phyloP scores from a whole-genome alignment of 345 rosid species.

The Syzygium jambos region DNA sequence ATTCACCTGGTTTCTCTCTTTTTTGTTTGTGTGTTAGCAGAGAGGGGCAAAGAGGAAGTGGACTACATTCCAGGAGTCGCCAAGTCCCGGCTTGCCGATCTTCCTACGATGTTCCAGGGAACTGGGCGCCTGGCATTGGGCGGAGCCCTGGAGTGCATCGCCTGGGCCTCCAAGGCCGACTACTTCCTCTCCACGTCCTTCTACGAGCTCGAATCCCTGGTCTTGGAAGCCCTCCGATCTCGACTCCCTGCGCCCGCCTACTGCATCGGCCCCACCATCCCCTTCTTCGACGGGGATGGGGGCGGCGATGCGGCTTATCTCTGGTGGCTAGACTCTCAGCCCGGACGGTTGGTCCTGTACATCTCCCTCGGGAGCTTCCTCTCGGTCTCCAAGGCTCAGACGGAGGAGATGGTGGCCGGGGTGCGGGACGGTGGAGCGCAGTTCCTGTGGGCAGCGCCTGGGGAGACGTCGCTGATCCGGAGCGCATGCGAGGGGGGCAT shows the following conservation, averaged over 20 bases:
- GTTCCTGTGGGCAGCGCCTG: conserved; percentile 25
- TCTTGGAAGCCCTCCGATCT: neutral
- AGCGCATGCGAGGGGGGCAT: neutral
- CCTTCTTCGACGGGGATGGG: neutral
- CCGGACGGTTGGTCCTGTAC: conserved; percentile 19
- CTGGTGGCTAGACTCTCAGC: conserved; percentile 24
- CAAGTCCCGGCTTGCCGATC: conserved; percentile 5
- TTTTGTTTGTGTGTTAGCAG: neutral
- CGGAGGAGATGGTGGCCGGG: conserved; percentile 24
- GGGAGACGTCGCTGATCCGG: neutral
- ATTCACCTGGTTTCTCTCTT: neutral
- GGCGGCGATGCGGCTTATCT: neutral
- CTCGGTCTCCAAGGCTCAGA: conserved; percentile 14
- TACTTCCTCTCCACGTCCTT: conserved; percentile 20
- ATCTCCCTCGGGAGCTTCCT: conserved; percentile 33
- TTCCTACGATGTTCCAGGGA: neutral
- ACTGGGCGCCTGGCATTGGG: neutral
- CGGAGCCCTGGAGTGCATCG: neutral
- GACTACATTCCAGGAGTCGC: conserved; percentile 13
- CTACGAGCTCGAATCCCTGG: conserved; percentile 21
- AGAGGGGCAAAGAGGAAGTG: conserved; percentile 2
- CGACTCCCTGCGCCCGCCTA: conserved; percentile 8
- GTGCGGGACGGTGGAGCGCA: conserved; percentile 13
- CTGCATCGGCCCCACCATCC: conserved; percentile 25
- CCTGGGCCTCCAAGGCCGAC: conserved; percentile 10